A percentile compares a stretch with the other conserved stretches of the same genome.
These are phyloP conservation scores for Camelina laxa DNA, from an alignment of 345 rosid genomes.

Conservation along the genomic window DNA sequence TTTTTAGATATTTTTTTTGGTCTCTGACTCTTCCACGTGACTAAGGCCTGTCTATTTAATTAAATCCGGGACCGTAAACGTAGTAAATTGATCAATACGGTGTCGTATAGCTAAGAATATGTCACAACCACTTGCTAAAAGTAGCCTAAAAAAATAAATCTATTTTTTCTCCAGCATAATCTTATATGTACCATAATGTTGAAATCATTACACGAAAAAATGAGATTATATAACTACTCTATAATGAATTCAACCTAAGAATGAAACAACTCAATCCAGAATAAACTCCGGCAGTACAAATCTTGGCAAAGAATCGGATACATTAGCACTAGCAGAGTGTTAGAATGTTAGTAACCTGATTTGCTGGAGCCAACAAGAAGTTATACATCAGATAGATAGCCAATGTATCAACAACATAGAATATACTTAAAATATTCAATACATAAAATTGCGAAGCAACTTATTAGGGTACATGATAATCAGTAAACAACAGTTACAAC, in stretches of 20 bases:
- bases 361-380: neutral
- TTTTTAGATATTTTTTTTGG: constrained; percentile 4
- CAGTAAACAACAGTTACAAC: constrained; percentile 21
- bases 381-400: neutral
- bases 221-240: no score
- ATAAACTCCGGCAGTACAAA: neutral
- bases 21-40: neutral
- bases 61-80: neutral
- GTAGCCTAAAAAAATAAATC: no score
- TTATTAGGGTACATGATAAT: constrained; percentile 20
- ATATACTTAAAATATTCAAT: no score
- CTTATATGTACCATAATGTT: no score
- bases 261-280: neutral
- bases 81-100: neutral
- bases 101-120: neutral
- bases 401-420: neutral
- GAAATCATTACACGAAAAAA: no score
- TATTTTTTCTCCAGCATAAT: no score
- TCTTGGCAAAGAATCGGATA: constrained; percentile 8
- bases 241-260: neutral
- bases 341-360: neutral
- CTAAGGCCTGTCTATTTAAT: constrained; percentile 10
- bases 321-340: neutral
- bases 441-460: constrained; percentile 22
- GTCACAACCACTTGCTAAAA: neutral